Conservation (phyloP, 73 alveolate genomes). For the Paramecium biaurelia region DNA sequence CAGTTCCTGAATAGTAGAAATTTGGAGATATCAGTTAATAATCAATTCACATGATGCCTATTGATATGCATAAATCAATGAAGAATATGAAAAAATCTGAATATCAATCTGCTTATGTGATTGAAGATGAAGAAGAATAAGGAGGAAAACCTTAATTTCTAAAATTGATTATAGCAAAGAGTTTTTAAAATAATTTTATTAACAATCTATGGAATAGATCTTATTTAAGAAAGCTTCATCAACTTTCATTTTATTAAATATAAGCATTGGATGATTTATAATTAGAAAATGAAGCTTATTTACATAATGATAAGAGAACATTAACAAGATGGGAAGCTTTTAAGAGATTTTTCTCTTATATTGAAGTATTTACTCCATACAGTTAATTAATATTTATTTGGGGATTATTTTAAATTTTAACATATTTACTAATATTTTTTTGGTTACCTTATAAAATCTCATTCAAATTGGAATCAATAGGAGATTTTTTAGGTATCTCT, state of each 20-base stretch:
- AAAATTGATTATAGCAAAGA: constrained; percentile 34
- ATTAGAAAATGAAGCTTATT: not conserved
- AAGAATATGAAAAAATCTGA: not conserved
- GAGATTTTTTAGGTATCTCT: not conserved
- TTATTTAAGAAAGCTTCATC: not conserved
- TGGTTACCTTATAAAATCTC: constrained; percentile 42
- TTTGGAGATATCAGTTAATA: not conserved
- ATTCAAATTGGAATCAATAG: not conserved
- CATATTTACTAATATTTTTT: constrained; percentile 9
- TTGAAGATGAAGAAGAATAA: not conserved
- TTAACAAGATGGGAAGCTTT: not conserved
- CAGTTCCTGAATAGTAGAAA: not conserved
- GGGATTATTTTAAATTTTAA: not conserved
- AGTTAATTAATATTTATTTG: constrained; percentile 9
- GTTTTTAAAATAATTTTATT: not conserved
- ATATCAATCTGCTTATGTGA: not conserved
- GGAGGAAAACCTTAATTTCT: constrained; percentile 36
- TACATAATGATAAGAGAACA: not conserved
- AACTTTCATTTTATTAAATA: not conserved
- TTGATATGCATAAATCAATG: constrained; percentile 1
- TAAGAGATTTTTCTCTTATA: not conserved
- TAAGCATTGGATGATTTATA: constrained; percentile 30
- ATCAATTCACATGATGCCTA: not conserved
- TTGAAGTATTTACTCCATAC: constrained; percentile 33
- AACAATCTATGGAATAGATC: constrained; percentile 36